Evolutionary conservation across 2,329 filamentous ascomycete genomes (phyloP).

Genomic region (Bertia moriformis): DNA sequence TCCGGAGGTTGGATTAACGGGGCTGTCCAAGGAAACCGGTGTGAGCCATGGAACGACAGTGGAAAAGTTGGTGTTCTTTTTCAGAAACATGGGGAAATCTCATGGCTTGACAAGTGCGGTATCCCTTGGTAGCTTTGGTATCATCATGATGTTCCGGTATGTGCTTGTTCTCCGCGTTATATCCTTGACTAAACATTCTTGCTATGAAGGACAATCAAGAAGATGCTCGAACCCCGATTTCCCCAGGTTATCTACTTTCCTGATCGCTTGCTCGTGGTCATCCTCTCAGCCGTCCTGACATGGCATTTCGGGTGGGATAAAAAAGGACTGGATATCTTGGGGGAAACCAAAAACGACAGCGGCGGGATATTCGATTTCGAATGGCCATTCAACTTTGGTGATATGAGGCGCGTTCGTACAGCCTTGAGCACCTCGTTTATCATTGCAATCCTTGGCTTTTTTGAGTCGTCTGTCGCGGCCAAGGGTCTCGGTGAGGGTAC

Average conservation of each 20-base stretch:
- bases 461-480: constrained; percentile 89
- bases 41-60: constrained; percentile 73
- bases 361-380: constrained; percentile 66
- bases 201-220: constrained; percentile 48
- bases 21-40: constrained; percentile 45
- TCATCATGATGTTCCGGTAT: constrained; percentile 83
- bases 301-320: constrained; percentile 66
- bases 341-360: constrained; percentile 60
- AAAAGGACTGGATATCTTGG: constrained; percentile 69
- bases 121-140: constrained; percentile 63
- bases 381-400: constrained; percentile 66
- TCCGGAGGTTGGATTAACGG: constrained; percentile 68
- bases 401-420: constrained; percentile 71
- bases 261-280: constrained; percentile 79
- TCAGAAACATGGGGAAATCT: constrained; percentile 46
- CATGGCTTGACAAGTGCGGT: constrained; percentile 67
- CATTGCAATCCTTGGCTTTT: constrained; percentile 92
- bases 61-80: constrained; percentile 71
- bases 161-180: constrained; percentile 15
- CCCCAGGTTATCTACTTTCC: constrained; percentile 76
- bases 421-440: constrained; percentile 84
- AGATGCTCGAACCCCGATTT: constrained; percentile 62
- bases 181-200: not conserved
- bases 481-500: constrained; percentile 60
- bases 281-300: constrained; percentile 67